Evolutionary conservation across 208 protist genomes (phyloP).

Genomic region (Lotmaria passim): DNA sequence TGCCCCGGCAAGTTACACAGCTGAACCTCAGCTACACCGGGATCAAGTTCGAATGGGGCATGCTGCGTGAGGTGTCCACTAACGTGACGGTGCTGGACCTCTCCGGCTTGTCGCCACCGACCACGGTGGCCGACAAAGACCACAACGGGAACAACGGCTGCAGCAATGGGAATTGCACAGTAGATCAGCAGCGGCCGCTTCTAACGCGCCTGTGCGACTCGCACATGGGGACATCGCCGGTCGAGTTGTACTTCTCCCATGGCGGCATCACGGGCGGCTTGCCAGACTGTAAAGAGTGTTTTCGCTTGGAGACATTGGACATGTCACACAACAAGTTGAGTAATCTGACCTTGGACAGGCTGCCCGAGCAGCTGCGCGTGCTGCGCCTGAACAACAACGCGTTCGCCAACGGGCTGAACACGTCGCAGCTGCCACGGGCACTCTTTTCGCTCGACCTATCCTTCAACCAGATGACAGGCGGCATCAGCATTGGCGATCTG

Average conservation of each 20-base stretch:
- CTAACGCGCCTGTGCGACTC: not conserved
- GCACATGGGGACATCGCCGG: not conserved
- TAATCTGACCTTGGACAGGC: not conserved
- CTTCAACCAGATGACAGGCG: conserved; percentile 23
- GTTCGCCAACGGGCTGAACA: conserved; percentile 11
- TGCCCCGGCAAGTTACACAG: not conserved
- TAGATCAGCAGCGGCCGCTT: no score
- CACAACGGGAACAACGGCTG: not conserved
- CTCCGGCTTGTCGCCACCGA: conserved; percentile 5
- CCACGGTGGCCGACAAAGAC: not conserved
- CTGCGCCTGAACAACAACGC: conserved; percentile 35
- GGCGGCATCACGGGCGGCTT: conserved; percentile 6
- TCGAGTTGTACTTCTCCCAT: conserved; percentile 4
- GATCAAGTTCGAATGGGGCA: not conserved
- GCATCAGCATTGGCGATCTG: conserved; percentile 22
- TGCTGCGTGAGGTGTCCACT: not conserved
- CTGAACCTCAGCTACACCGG: conserved; percentile 21
- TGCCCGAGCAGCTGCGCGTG: conserved; percentile 14
- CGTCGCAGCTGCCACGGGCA: conserved; percentile 16
- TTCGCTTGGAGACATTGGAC: conserved; percentile 20
- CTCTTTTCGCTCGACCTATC: conserved; percentile 36
- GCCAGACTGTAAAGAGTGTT: not conserved
- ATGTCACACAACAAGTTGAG: conserved; percentile 34
- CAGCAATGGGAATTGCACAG: no score
- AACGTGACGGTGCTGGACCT: conserved; percentile 6